Evolutionary conservation across 2,329 filamentous ascomycete species (phyloP), one percentile per base, ranked within the genome.

Genomic region (Aureobasidium vineae): DNA sequence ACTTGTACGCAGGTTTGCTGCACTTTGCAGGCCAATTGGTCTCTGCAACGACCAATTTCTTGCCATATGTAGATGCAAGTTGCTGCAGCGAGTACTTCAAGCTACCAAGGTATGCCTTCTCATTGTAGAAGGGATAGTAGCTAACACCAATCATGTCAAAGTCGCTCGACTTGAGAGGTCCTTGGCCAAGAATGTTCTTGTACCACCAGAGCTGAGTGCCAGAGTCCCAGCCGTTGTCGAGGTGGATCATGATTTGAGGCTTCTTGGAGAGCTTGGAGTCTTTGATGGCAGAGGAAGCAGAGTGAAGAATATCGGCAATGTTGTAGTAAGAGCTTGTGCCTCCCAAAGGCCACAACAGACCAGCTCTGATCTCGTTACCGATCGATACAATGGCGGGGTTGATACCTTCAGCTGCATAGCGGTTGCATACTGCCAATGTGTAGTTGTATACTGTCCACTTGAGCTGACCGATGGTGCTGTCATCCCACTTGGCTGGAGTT

Each of bases 381-480:
- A 78, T 72, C 5, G 71, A 78, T 3, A 82, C 78, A 33, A 80
- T 74, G 36, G 70, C 72, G 23, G 79, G 72, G 23, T 74, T 69
- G 47, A 82, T 77, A 10, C 74, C 73, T 52, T 75, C 76, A 13
- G 71, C 69, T 45, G 76, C 71, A 71, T 80, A 82, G 1, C 76
- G 73, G 57, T 80, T 73, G 71, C 80, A 72, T n/a, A 72, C 73
- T 43, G 70, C 69, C 33, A 70, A 56, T 11, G 76, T 75, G 70
- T 76, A 77, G 65, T 71, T 70, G 54, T 75, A 71, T 2, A 77
- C 68, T 23, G 70, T 73, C 13, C 47, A 67, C 10, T 73, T 69
- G n/a, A 77, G 72, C 23, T 72, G 69, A 56, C 73, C 71, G 63
- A 77, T 69, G 36, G 70, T 69, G 36, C 70, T 73, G 54, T 72